Percentiles rank a stretch among this genome's conserved stretches.
Conservation (phyloP, 2,329 filamentous ascomycete species). For the Didymella sp. region DNA sequence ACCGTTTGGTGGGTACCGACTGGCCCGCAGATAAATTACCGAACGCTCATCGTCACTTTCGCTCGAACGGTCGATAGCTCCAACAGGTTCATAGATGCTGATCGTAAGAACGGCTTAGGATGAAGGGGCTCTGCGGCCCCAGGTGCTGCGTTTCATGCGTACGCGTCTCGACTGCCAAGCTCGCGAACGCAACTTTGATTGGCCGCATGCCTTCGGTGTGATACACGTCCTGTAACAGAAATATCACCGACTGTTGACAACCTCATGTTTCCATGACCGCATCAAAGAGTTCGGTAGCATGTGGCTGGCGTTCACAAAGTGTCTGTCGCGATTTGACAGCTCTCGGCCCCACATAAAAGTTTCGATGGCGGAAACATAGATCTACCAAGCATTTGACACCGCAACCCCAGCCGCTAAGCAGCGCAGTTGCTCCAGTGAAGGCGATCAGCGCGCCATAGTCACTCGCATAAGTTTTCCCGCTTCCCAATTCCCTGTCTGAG, state of each 20-base stretch:
- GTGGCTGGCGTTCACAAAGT: not conserved
- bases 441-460: constrained; percentile 53
- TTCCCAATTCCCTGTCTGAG: constrained; percentile 46
- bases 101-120: constrained; percentile 2
- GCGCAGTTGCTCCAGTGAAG: constrained; percentile 53
- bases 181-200: constrained; percentile 2
- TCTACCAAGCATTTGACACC: constrained; percentile 36
- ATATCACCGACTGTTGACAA: not conserved
- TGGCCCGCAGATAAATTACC: constrained; percentile 12
- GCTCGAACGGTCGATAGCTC: constrained; percentile 3
- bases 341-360: not conserved
- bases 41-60: constrained; percentile 8
- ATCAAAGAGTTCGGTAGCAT: not conserved
- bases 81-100: constrained; percentile 4
- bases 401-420: constrained; percentile 41
- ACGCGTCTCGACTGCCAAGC: constrained; percentile 15
- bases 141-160: constrained; percentile 11
- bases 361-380: not conserved
- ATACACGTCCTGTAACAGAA: constrained; percentile 12
- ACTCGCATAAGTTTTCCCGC: constrained; percentile 53
- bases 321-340: constrained; percentile 2
- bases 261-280: not conserved
- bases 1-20: constrained; percentile 2
- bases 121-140: constrained; percentile 16
- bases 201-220: not conserved